phyloP scores from a whole-genome alignment of 2,329 filamentous ascomycete genomes.

The Arthrobotrys conoides region DNA sequence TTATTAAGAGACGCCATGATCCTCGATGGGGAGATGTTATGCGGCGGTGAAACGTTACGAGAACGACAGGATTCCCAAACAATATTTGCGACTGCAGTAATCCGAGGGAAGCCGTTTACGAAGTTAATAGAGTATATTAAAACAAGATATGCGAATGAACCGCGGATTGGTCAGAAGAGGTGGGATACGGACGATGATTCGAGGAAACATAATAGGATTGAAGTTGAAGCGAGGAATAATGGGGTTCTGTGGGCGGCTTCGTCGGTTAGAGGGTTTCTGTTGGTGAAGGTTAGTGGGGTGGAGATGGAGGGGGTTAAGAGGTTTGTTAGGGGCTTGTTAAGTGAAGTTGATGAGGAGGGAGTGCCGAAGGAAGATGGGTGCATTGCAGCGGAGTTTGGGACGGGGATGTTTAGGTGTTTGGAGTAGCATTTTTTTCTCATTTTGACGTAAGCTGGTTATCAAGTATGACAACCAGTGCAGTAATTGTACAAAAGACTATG shows the following conservation, averaged over 20 bases:
- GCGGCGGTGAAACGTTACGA: slow-evolving; percentile 68
- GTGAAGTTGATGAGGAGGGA: slow-evolving; percentile 35
- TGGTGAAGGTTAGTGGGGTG: slow-evolving; percentile 90
- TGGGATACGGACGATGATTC: slow-evolving; percentile 66
- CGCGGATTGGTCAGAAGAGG: slow-evolving; percentile 78
- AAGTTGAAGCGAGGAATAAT: slow-evolving; percentile 73
- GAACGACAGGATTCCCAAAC: slow-evolving; percentile 81
- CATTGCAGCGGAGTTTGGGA: slow-evolving; percentile 79
- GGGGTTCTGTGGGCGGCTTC: slow-evolving; percentile 86
- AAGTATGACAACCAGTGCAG: neutral
- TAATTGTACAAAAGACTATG: slow-evolving; percentile 14
- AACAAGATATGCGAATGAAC: slow-evolving; percentile 81
- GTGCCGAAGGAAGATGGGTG: slow-evolving; percentile 74
- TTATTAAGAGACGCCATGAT: slow-evolving; percentile 88
- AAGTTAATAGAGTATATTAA: slow-evolving; percentile 81
- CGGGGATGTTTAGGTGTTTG: slow-evolving; percentile 84
- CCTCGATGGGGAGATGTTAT: slow-evolving; percentile 72
- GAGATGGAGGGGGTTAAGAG: slow-evolving; percentile 84
- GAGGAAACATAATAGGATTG: slow-evolving; percentile 72
- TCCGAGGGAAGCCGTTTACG: slow-evolving; percentile 80
- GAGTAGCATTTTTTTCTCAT: slow-evolving; percentile 66
- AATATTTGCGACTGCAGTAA: slow-evolving; percentile 86
- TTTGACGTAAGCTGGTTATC: neutral
- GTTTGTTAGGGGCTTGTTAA: slow-evolving; percentile 83
- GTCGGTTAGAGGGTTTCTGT: slow-evolving; percentile 82